Evolutionary conservation across 2,329 filamentous ascomycete species (phyloP).

Genomic region (Diaporthe aspalathi): DNA sequence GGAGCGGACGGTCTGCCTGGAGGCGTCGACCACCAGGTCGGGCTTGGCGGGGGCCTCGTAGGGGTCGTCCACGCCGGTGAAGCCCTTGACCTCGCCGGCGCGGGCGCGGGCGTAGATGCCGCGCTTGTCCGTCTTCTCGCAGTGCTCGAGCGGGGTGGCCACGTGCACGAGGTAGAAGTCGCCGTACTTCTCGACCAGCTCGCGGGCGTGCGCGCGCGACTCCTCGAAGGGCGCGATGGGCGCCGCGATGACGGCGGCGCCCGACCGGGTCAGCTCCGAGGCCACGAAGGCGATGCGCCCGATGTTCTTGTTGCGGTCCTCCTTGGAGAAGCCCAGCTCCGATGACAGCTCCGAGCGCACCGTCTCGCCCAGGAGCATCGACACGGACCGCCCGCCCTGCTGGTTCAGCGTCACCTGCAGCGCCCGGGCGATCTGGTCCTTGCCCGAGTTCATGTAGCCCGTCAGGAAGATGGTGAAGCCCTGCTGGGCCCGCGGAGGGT

Average conservation of each 20-base stretch:
- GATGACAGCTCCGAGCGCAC: slow-evolving; percentile 93
- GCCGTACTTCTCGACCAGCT: slow-evolving; percentile 87
- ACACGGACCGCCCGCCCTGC: slow-evolving; percentile 94
- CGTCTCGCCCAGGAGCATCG: slow-evolving; percentile 93
- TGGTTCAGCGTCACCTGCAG: slow-evolving; percentile 98
- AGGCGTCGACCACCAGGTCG: slow-evolving; percentile 84
- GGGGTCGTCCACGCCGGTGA: slow-evolving; percentile 97
- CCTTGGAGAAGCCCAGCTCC: slow-evolving; percentile 92
- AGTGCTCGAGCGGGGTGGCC: slow-evolving; percentile 89
- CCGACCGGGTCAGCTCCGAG: slow-evolving; percentile 90
- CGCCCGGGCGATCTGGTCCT: slow-evolving; percentile 95
- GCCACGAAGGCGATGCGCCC: slow-evolving; percentile 96
- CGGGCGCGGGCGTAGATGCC: slow-evolving; percentile 89
- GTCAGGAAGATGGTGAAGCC: slow-evolving; percentile 99
- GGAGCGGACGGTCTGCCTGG: slow-evolving; percentile 88
- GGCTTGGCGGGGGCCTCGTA: slow-evolving; percentile 88
- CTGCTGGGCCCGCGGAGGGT: slow-evolving; percentile 89
- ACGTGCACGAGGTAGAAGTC: slow-evolving; percentile 97
- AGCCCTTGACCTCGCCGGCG: slow-evolving; percentile 93
- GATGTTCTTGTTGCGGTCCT: slow-evolving; percentile 95
- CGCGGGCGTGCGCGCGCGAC: slow-evolving; percentile 80
- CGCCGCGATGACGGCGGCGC: slow-evolving; percentile 93
- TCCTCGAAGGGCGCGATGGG: slow-evolving; percentile 94
- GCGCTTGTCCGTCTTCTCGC: slow-evolving; percentile 93
- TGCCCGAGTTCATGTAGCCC: slow-evolving; percentile 95